These are phyloP conservation scores for Discostella stelligeroides DNA, from an alignment of 108 stramenopile genomes.

Conservation along the genomic window DNA sequence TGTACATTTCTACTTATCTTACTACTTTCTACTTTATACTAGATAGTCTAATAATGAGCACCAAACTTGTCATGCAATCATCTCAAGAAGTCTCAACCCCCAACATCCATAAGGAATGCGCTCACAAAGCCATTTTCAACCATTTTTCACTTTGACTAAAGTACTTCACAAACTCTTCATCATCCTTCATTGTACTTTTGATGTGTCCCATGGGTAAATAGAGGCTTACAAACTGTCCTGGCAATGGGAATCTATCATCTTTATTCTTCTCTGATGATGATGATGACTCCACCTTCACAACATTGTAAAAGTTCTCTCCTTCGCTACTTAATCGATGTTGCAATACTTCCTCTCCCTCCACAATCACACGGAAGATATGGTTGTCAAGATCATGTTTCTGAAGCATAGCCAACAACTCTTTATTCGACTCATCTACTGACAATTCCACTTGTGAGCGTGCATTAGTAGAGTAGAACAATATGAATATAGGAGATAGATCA, in stretches of 20 bases:
- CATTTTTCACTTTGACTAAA: conserved; percentile 66
- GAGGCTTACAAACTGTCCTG: conserved; percentile 76
- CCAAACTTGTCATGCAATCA: too few species aligned
- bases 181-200: conserved; percentile 76
- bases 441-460: conserved; percentile 74
- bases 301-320: conserved; percentile 51
- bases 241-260: conserved; percentile 63
- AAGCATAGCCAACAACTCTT: conserved; percentile 17
- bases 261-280: conserved; percentile 7
- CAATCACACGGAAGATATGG: conserved; percentile 47
- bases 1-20: too few species aligned
- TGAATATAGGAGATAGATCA: conserved; percentile 60
- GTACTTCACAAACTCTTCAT: conserved; percentile 68
- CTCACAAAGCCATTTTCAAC: conserved; percentile 62
- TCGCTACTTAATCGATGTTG: conserved; percentile 26
- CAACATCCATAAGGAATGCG: too few species aligned
- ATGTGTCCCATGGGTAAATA: conserved; percentile 83
- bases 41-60: too few species aligned
- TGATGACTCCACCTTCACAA: conserved; percentile 48
- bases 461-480: conserved; percentile 78
- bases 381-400: conserved; percentile 52
- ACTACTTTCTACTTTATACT: too few species aligned
- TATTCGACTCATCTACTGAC: conserved; percentile 50
- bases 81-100: too few species aligned
- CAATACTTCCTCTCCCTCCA: conserved; percentile 43